Percentiles rank a stretch among this genome's conserved stretches.
These are phyloP conservation scores for Solanum tacnaense DNA, from an alignment of 257 asterid genomes.

Conservation along the genomic window DNA sequence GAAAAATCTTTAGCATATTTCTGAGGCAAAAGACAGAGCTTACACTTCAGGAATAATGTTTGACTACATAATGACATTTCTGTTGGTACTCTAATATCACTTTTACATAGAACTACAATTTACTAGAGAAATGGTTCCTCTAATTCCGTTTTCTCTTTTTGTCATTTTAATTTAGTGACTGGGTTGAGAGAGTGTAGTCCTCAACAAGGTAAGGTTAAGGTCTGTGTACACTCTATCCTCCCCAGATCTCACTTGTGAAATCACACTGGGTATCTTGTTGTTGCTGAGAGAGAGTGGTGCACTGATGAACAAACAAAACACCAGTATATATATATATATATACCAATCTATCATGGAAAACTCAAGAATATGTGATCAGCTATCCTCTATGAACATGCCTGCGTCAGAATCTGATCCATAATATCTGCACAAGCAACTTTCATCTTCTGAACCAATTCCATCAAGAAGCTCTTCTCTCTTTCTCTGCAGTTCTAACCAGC, in stretches of 20 bases:
- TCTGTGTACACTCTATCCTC: neutral
- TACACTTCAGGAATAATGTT: neutral
- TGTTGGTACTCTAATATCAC: neutral
- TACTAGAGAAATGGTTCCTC: neutral
- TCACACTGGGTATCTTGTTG: neutral
- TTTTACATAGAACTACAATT: neutral
- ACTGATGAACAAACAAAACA: neutral
- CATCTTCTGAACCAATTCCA: constrained; percentile 15
- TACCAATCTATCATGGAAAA: neutral
- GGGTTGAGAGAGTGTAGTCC: neutral
- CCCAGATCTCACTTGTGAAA: neutral
- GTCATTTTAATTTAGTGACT: neutral
- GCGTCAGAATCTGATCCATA: constrained; percentile 16
- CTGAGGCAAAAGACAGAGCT: neutral
- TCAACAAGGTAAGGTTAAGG: neutral
- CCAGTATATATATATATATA: neutral
- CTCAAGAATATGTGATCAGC: neutral
- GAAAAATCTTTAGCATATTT: neutral
- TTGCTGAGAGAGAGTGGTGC: neutral
- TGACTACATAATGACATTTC: neutral
- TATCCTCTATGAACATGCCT: constrained; percentile 14
- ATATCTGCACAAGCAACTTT: constrained; percentile 8
- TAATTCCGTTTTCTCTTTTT: neutral
- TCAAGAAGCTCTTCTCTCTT: constrained; percentile 30
- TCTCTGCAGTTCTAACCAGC: constrained; percentile 36